phyloP scores from a whole-genome alignment of 331 rosid genomes.

The Malus hybrid region DNA sequence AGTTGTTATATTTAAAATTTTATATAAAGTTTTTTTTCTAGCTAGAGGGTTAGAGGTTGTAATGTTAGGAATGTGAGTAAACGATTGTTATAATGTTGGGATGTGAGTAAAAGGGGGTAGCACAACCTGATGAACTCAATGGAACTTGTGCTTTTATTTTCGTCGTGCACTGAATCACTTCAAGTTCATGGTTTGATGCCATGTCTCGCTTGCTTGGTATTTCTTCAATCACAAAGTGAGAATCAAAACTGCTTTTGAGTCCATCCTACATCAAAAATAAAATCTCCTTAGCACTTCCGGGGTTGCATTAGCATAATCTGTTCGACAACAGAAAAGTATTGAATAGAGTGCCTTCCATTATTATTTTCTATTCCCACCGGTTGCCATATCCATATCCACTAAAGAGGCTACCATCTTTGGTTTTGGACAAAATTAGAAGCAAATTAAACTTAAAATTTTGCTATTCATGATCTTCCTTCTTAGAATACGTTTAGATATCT shows the following conservation, averaged over 20 bases:
- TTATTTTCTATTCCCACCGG: not conserved
- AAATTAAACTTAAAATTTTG: not conserved
- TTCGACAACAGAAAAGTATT: not conserved
- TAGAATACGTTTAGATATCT: no score
- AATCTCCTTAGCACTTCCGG: not conserved
- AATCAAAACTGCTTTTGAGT: not conserved
- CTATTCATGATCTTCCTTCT: not conserved
- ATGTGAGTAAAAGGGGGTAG: constrained; percentile 6
- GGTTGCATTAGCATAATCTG: not conserved
- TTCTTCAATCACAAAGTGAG: not conserved
- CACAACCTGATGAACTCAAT: not conserved
- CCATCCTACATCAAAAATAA: not conserved
- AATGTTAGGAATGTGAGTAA: constrained; percentile 24
- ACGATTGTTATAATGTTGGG: constrained; percentile 2
- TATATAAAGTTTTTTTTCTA: not conserved
- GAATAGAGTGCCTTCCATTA: not conserved
- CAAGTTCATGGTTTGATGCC: not conserved
- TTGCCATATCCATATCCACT: not conserved
- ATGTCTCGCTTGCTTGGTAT: not conserved
- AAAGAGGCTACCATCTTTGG: not conserved
- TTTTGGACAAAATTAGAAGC: not conserved
- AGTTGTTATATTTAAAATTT: not conserved
- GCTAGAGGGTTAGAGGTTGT: not conserved
- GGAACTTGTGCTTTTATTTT: not conserved
- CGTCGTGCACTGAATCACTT: not conserved